Base-by-base conservation (phyloP, 768 basidiomycete genomes). In the Ephemerocybe angulata region DNA sequence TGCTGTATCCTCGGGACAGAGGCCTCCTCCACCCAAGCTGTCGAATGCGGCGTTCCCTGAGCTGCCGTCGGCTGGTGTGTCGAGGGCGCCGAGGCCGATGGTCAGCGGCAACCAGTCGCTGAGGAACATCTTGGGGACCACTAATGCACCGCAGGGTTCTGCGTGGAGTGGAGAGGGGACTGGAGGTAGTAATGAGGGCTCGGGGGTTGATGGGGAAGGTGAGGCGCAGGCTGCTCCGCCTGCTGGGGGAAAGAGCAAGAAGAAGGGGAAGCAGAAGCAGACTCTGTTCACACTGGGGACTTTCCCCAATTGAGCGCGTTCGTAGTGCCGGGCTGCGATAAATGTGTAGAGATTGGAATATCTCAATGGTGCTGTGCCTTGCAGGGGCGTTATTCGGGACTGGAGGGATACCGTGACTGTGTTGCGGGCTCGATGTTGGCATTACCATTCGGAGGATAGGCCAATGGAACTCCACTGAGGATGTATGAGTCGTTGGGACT, bases 241-340 rank as follows among this genome's bases (percentile, higher is more conserved):
- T n/a, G 35, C 50, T 7, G 66, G 57, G 33, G 62, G 60, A 0
- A 86, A 82, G 61, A 82, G 82, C 30, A 89, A 84, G 77, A 92
- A 90, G 0, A 93, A 92, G 65, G 84, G 84, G 1, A 91, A 92
- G 69, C 83, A 84, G 67, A 93, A 93, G 71, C 88, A 93, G 76
- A 92, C 84, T 8, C 68, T 94, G 59, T 93, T 93, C 62, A 91
- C 77, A 11, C 66, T 80, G 54, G 79, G 80, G n/a, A 68, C 77
- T 4, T 76, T 79, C 68, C 76, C 78, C 13, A 63, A 70, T 19
- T 74, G 64, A 70, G 25, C 15, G 30, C n/a, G n/a, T n/a, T n/a
- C n/a, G n/a, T n/a, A n/a, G n/a, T n/a, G n/a, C n/a, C n/a, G n/a
- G n/a, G n/a, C n/a, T n/a, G n/a, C n/a, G n/a, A n/a, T n/a, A n/a